Base-by-base conservation (phyloP, 192 early-diverging fungal genomes). In the Spizellomyces punctatus region DNA sequence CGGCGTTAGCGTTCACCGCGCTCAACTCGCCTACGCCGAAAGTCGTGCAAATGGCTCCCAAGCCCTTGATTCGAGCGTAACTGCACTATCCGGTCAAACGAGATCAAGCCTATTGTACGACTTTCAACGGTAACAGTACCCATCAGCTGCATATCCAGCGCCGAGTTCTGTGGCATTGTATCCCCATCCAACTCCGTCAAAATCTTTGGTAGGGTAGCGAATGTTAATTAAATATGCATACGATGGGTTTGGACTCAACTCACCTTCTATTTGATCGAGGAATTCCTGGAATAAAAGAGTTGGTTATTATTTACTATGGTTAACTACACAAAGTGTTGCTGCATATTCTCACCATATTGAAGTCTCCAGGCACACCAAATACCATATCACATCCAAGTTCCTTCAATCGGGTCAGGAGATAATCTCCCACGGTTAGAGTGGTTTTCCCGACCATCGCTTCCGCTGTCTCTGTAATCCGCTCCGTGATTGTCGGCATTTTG, bases 291-390 rank as follows among this genome's bases (percentile, higher is more conserved):
- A 36, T 2, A 36, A 36, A 36, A 36, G 27, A 36, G 81, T 12
- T 2, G 22, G 17, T 12, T 17, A 61, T 61, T 61, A 61, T 17
- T 41, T 12, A 22, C 0, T 12, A 22, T 61, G 4, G 16, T 14
- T 14, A 61, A 5, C 0, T 22, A 12, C 17, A 17, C 14, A 12
- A 22, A 4, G 10, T 12, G 59, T 27, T 12, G 41, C 0, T 61
- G 12, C 59, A 1, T 12, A 3, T 52, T 36, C 27, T 36, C 27
- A 36, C 27, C 27, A 71, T 62, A 17, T 83, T 83, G 58, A 71
- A 83, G 48, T 83, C 82, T 27, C 82, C 81, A 14, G 80, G 82
- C 16, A 82, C 67, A 45, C 82, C 82, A 63, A 83, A 83, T 9
- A 83, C 67, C 12, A 73, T 80, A 27, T 72, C 64, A 47, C 81